Conservation (phyloP, 805 yeast genomes). For the Ogataea dorogensis region DNA sequence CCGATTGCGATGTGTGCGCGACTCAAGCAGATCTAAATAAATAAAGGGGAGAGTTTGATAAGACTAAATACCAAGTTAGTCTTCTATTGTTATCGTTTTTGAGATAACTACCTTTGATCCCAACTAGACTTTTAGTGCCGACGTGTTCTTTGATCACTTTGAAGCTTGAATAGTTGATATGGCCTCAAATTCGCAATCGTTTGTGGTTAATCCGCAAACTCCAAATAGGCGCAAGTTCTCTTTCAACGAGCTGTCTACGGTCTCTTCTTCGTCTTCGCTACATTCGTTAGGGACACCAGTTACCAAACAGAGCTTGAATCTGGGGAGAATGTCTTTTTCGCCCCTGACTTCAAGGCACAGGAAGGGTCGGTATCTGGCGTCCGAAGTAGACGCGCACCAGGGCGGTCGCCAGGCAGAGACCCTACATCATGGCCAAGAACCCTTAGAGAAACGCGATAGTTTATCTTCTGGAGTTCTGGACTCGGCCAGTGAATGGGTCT, state of each 20-base stretch:
- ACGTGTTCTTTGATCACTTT: not conserved
- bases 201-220: slow-evolving; percentile 18
- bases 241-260: slow-evolving; percentile 19
- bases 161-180: slow-evolving; percentile 1
- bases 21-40: slow-evolving; percentile 6
- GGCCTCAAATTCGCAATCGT: slow-evolving; percentile 16
- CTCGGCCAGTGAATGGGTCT: slow-evolving; percentile 31
- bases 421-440: not conserved
- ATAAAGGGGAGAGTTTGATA: slow-evolving; percentile 6
- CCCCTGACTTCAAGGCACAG: slow-evolving; percentile 7
- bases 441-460: slow-evolving; percentile 5
- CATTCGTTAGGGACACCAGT: slow-evolving; percentile 11
- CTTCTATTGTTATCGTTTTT: not conserved
- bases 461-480: slow-evolving; percentile 18
- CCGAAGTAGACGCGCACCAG: slow-evolving; percentile 1
- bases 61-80: slow-evolving; percentile 1
- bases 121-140: not conserved
- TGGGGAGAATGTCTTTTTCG: slow-evolving; percentile 10
- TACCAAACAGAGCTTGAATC: slow-evolving; percentile 15
- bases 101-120: not conserved
- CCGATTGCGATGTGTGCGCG: slow-evolving; percentile 8
- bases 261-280: slow-evolving; percentile 20
- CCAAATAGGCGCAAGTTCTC: slow-evolving; percentile 16
- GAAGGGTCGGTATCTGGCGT: not conserved
- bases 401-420: no score